Conservation (phyloP, 2,329 filamentous ascomycete species). For the Cladophialophora bantiana region DNA sequence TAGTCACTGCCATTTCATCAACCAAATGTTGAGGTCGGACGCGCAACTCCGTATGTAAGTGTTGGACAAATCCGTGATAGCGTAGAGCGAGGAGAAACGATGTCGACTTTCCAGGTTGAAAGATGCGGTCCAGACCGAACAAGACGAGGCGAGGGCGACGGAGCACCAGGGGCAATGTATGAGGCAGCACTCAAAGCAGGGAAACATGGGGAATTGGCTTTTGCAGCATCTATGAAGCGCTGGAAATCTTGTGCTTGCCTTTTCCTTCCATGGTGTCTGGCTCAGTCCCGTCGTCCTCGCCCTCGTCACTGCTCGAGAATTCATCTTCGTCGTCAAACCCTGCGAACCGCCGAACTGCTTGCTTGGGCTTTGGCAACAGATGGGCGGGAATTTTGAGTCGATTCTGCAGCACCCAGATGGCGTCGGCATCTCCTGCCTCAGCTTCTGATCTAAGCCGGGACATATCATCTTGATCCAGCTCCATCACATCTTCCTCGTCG, state of each 20-base stretch:
- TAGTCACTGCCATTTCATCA: not conserved
- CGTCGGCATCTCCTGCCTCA: constrained; percentile 40
- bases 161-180: not conserved
- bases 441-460: constrained; percentile 35
- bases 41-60: not conserved
- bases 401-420: constrained; percentile 41
- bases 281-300: constrained; percentile 48
- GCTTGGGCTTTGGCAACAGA: constrained; percentile 35
- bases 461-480: constrained; percentile 40
- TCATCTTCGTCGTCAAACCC: constrained; percentile 58
- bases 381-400: constrained; percentile 37
- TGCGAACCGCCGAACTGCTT: constrained; percentile 47
- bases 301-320: constrained; percentile 50
- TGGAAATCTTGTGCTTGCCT: constrained; percentile 23
- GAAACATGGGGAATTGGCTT: not conserved
- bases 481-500: constrained; percentile 43
- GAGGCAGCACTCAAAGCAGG: not conserved
- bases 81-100: not conserved
- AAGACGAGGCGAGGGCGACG: not conserved
- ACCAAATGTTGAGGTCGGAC: not conserved
- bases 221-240: constrained; percentile 10
- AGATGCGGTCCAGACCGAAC: not conserved
- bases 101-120: not conserved
- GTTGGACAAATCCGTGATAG: constrained; percentile 4
- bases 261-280: constrained; percentile 14